Percentiles rank a stretch among this genome's conserved stretches.
phyloP scores from a whole-genome alignment of 352 stramenopile species.

The Pythium rishiriense region DNA sequence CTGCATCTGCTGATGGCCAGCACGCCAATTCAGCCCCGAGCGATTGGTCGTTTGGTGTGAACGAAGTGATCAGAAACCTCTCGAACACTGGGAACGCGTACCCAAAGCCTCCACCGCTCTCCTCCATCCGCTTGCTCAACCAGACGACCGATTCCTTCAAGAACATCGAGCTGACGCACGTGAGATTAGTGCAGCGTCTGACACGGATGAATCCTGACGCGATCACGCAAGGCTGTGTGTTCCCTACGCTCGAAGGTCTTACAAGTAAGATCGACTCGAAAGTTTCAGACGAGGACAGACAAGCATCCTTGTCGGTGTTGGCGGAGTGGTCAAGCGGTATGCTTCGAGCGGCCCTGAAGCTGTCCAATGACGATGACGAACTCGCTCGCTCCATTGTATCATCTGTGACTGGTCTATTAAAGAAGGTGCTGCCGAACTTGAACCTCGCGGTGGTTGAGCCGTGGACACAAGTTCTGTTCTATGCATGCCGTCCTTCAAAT shows the following conservation, averaged over 20 bases:
- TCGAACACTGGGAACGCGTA: slow-evolving; percentile 44
- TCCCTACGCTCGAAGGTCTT: slow-evolving; percentile 34
- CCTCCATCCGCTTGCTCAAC: slow-evolving; percentile 56
- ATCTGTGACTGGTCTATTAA: slow-evolving; percentile 37
- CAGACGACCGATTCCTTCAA: slow-evolving; percentile 43
- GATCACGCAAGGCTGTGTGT: slow-evolving; percentile 33
- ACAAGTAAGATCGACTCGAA: slow-evolving; percentile 41
- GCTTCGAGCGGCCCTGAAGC: slow-evolving; percentile 42
- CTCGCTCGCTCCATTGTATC: slow-evolving; percentile 17
- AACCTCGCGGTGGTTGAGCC: slow-evolving; percentile 57
- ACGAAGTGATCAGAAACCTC: slow-evolving; percentile 56
- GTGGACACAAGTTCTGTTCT: slow-evolving; percentile 63
- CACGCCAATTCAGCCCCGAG: slow-evolving; percentile 63
- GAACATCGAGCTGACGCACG: slow-evolving; percentile 32
- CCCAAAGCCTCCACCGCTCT: slow-evolving; percentile 51
- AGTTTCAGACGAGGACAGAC: slow-evolving; percentile 56
- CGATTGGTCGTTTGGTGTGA: slow-evolving; percentile 78
- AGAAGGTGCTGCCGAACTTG: slow-evolving; percentile 48
- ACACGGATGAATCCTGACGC: slow-evolving; percentile 38
- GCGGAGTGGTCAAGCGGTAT: slow-evolving; percentile 54
- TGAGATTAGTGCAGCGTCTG: slow-evolving; percentile 57
- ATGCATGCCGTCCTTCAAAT: slow-evolving; percentile 39
- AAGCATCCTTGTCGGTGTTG: slow-evolving; percentile 54
- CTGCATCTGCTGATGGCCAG: slow-evolving; percentile 66
- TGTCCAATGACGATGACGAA: slow-evolving; percentile 21